Evolutionary conservation across 2,329 filamentous ascomycete species (phyloP), one percentile per base, ranked within the genome.

Genomic region (Mycosphaerella sp.): DNA sequence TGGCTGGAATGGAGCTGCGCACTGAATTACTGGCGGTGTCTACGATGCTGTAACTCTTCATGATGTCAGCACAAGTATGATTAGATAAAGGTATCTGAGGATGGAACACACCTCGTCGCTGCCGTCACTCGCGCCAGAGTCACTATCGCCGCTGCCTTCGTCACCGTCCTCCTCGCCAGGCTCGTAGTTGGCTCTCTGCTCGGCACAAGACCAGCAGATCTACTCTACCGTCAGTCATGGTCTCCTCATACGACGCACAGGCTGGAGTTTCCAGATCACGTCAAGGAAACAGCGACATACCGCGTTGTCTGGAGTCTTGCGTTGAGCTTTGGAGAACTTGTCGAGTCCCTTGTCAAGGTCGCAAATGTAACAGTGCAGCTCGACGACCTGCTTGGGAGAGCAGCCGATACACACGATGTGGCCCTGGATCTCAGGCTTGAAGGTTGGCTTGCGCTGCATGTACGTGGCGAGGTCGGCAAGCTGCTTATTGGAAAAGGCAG

Each of bases 301-400:
- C 8, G 62, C 59, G 16, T 54, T 37, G 25, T 65, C 62, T 2
- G 49, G 57, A 16, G 41, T 56, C 34, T 48, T 52, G 17, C 61
- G 56, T 53, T 65, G 62, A 12, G 51, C 40, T 55, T 63, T 62
- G 34, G 53, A 54, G 52, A 64, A 65, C 13, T 42, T 40, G 30
- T 59, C 55, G 36, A 61, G 49, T 12, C 41, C 55, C 48, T 64
- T 65, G 17, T 45, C 44, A 17, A 39, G 16, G 14, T 59, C 54
- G 49, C 64, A 66, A 25, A 51, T 40, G 52, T 47, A 45, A 57
- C 64, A 66, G 12, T 54, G 35, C 28, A 64, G 47, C 53, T 65
- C 63, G 40, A 57, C 50, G 13, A 50, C 35, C 41, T 60, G 61
- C 12, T 41, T 41, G 1, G 49, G 51, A 12, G 51, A 55, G 54